These are phyloP conservation scores for Chenopodium formosanum DNA, from an alignment of 148 eudicot genomes.

Conservation along the genomic window DNA sequence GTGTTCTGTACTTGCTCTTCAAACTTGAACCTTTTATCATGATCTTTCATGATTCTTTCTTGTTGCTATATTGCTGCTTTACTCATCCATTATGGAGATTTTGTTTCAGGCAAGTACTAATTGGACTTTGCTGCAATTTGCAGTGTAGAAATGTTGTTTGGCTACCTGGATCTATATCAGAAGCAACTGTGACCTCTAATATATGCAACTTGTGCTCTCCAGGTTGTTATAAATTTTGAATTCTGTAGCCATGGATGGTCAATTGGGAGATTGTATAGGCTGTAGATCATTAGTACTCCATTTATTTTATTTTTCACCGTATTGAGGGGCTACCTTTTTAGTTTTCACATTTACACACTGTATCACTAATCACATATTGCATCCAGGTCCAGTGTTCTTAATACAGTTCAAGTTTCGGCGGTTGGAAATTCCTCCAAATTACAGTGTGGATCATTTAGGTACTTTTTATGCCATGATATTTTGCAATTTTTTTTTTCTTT, in stretches of 20 bases:
- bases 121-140: conserved; percentile 25
- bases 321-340: no score
- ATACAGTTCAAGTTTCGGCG: conserved; percentile 88
- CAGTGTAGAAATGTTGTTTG: conserved; percentile 93
- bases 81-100: not conserved
- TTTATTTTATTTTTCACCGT: no score
- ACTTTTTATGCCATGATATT: conserved; percentile 17
- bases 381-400: conserved; percentile 75
- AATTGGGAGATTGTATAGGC: no score
- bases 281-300: not conserved
- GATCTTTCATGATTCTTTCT: not conserved
- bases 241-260: not conserved
- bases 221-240: conserved; percentile 39
- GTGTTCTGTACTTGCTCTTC: not conserved
- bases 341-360: not conserved
- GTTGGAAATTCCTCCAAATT: conserved; percentile 79
- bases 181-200: conserved; percentile 75
- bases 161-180: conserved; percentile 89
- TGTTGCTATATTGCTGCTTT: conserved; percentile 13
- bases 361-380: conserved; percentile 12
- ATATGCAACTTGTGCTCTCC: conserved; percentile 76
- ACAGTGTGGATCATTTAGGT: conserved; percentile 81
- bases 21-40: not conserved
- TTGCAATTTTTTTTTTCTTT: not conserved
- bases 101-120: not conserved